Percentiles rank a stretch among this genome's conserved stretches.
Evolutionary conservation across 2,329 filamentous ascomycete species (phyloP).

Genomic region (Cytospora paraplurivora): DNA sequence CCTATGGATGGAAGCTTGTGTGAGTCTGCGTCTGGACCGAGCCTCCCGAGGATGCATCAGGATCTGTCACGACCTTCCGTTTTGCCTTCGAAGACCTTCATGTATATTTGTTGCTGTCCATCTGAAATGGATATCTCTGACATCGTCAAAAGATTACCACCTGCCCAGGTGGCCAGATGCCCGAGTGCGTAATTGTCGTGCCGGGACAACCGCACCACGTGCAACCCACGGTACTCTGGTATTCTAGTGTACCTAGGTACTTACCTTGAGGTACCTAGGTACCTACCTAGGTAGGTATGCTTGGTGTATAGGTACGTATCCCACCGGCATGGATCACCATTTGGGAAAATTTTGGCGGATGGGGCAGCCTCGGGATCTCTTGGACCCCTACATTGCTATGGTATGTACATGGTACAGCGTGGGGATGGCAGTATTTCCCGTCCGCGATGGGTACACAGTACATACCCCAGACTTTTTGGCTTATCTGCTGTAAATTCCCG

Average conservation of each 20-base stretch:
- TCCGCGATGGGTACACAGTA: background rate
- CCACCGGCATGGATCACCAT: background rate
- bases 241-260: background rate
- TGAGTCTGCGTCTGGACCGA: background rate
- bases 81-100: background rate
- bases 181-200: background rate
- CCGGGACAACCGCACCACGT: slow-evolving; percentile 11
- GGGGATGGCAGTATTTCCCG: background rate
- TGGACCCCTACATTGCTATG: background rate
- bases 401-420: background rate
- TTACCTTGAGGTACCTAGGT: too few species aligned
- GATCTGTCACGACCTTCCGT: slow-evolving; percentile 8
- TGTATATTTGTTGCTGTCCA: background rate
- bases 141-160: background rate
- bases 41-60: background rate
- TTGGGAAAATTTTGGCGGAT: background rate
- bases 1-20: too few species aligned
- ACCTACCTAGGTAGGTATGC: too few species aligned
- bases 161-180: background rate
- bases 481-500: background rate
- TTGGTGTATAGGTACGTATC: too few species aligned
- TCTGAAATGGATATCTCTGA: background rate
- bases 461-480: background rate
- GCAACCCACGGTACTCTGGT: too few species aligned
- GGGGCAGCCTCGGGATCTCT: background rate